Conservation (phyloP, 176 grass and related monocot species). For the Alloteropsis semialata region DNA sequence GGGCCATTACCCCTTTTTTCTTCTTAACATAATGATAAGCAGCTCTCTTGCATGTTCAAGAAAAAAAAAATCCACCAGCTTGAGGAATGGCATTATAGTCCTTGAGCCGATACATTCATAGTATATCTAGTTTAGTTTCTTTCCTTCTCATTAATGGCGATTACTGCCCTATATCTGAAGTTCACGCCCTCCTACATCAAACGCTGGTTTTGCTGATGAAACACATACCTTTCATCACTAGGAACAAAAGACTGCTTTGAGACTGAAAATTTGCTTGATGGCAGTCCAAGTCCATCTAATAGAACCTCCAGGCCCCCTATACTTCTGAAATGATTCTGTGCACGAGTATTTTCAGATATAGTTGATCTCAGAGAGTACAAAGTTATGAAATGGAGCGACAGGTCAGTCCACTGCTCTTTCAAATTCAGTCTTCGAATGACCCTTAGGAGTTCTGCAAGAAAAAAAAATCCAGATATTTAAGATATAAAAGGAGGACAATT, state of each 20-base stretch:
- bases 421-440: constrained; percentile 91
- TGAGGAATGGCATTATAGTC: background rate
- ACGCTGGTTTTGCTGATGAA: background rate
- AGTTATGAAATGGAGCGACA: constrained; percentile 86
- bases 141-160: background rate
- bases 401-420: constrained; percentile 91
- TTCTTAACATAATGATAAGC: too few relatives aligned
- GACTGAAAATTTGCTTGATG: constrained; percentile 83
- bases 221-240: constrained; percentile 70
- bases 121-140: constrained; percentile 5
- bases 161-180: background rate
- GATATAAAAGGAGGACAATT: constrained; percentile 20
- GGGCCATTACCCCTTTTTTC: too few relatives aligned
- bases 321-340: constrained; percentile 99
- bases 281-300: constrained; percentile 91
- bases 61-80: too few relatives aligned
- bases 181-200: background rate
- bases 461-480: constrained; percentile 17
- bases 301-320: constrained; percentile 96
- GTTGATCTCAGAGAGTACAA: constrained; percentile 73
- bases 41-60: too few relatives aligned
- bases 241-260: constrained; percentile 57
- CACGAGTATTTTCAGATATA: constrained; percentile 81
- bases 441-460: constrained; percentile 89
- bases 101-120: background rate